These are phyloP conservation scores for Solanum hybrid DNA, from an alignment of 305 asterid species.

Conservation along the genomic window DNA sequence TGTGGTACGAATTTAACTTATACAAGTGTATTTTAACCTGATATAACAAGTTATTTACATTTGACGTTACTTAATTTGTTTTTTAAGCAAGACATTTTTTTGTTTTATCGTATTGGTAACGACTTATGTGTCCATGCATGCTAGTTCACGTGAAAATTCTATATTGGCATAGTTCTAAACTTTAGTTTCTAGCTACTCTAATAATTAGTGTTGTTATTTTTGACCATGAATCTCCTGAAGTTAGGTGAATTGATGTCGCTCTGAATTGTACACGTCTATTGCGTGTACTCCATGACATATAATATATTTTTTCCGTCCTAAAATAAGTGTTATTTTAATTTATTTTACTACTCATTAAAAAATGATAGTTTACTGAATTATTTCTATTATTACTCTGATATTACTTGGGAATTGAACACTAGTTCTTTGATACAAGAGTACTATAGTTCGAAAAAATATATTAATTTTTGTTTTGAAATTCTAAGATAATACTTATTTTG, in stretches of 20 bases:
- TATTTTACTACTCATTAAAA: background rate
- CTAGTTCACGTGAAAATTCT: background rate
- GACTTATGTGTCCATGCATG: background rate
- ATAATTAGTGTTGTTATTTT: background rate
- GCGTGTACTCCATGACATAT: background rate
- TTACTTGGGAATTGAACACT: background rate
- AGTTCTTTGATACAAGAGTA: fast-evolving
- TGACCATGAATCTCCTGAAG: background rate
- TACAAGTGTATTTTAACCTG: background rate
- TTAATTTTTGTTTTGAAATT: fast-evolving
- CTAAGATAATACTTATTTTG: background rate
- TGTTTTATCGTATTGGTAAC: background rate
- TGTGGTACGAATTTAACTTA: slow-evolving; percentile 28
- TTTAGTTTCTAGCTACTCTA: background rate
- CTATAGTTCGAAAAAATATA: fast-evolving
- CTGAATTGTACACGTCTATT: background rate
- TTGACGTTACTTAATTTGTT: background rate
- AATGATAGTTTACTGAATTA: background rate
- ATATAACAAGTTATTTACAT: background rate
- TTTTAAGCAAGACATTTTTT: background rate
- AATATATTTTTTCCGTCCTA: fast-evolving
- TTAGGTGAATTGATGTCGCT: background rate
- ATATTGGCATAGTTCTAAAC: background rate
- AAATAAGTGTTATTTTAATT: background rate
- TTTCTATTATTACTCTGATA: background rate